Conservation (phyloP, 2,329 filamentous ascomycete species). For the Colletotrichum sansevieriae region DNA sequence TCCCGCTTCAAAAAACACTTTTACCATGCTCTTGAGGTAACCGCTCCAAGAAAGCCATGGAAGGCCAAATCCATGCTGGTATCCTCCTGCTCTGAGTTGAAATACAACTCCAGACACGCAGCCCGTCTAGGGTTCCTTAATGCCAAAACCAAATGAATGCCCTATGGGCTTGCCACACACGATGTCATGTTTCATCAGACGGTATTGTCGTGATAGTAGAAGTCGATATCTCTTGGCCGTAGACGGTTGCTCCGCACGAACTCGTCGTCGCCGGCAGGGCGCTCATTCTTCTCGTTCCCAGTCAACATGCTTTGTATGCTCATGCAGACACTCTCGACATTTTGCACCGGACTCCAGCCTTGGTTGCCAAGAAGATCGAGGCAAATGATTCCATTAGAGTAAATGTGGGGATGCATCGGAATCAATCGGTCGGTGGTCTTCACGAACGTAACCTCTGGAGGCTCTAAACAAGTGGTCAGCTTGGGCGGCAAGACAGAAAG, state of each 20-base stretch:
- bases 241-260: slow-evolving; percentile 86
- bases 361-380: slow-evolving; percentile 89
- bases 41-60: slow-evolving; percentile 16
- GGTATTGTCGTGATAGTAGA: slow-evolving; percentile 92
- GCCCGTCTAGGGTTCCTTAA: slow-evolving; percentile 21
- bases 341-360: slow-evolving; percentile 97
- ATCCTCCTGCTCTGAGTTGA: slow-evolving; percentile 19
- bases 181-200: slow-evolving; percentile 55
- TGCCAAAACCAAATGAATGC: slow-evolving; percentile 36
- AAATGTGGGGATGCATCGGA: slow-evolving; percentile 97
- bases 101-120: slow-evolving; percentile 21
- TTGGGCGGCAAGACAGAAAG: not conserved
- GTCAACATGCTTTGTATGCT: slow-evolving; percentile 98
- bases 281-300: slow-evolving; percentile 90
- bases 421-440: slow-evolving; percentile 75
- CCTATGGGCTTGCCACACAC: slow-evolving; percentile 17
- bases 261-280: slow-evolving; percentile 89
- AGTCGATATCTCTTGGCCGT: slow-evolving; percentile 89
- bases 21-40: slow-evolving; percentile 11
- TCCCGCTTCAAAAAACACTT: slow-evolving; percentile 21
- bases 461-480: slow-evolving; percentile 68
- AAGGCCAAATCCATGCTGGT: slow-evolving; percentile 19
- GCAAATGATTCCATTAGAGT: slow-evolving; percentile 98
- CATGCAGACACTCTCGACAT: slow-evolving; percentile 96
- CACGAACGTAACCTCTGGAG: slow-evolving; percentile 93